Percentiles rank a stretch among this genome's conserved stretches.
These are phyloP conservation scores for Rosa lucieae DNA, from an alignment of 306 rosid genomes.

Conservation along the genomic window DNA sequence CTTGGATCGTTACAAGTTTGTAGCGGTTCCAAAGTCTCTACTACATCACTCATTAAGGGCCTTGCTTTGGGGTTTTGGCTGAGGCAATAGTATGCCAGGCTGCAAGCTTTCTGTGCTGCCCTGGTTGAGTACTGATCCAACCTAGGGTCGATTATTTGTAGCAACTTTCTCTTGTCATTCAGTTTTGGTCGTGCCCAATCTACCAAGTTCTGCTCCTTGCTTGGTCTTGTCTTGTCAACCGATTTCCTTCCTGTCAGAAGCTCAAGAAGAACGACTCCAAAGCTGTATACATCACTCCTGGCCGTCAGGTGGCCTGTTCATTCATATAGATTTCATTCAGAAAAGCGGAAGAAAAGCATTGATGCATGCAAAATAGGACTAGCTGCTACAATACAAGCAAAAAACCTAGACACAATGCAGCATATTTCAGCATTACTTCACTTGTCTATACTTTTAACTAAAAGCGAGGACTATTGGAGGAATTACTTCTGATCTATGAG, in stretches of 20 bases:
- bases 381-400: neutral
- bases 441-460: neutral
- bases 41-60: conserved; percentile 99
- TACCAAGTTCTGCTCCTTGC: conserved; percentile 93
- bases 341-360: neutral
- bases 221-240: conserved; percentile 94
- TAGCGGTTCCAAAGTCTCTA: conserved; percentile 93
- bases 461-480: neutral
- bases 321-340: conserved; percentile 33
- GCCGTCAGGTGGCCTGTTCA: conserved; percentile 94
- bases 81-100: conserved; percentile 96
- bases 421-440: neutral
- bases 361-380: neutral
- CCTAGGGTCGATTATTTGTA: conserved; percentile 91
- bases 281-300: conserved; percentile 96
- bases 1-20: conserved; percentile 68
- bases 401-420: conserved; percentile 1
- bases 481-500: neutral
- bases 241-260: conserved; percentile 94
- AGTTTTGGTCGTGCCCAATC: conserved; percentile 99
- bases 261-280: conserved; percentile 97
- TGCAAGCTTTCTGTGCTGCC: conserved; percentile 99
- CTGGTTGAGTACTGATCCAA: conserved; percentile 93
- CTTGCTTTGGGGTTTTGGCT: conserved; percentile 99
- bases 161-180: conserved; percentile 95